Percentiles rank a stretch among this genome's conserved stretches.
Evolutionary conservation across 768 basidiomycete genomes (phyloP).

Genomic region (Rhizopogon roseolus): DNA sequence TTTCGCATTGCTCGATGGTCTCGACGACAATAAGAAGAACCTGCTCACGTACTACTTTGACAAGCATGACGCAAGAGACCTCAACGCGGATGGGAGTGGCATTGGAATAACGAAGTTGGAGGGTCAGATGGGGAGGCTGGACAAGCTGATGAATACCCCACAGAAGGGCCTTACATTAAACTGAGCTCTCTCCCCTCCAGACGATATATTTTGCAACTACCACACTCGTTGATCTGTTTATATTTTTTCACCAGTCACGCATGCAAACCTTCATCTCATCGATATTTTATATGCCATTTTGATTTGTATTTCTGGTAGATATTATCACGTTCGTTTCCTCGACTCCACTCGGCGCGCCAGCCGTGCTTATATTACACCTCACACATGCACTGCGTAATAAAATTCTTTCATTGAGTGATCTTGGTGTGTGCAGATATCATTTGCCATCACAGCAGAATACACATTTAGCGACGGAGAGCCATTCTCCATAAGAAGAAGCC

Average conservation of each 20-base stretch:
- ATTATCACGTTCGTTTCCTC: slow-evolving; percentile 7
- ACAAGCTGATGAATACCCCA: slow-evolving; percentile 75
- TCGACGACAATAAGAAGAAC: slow-evolving; percentile 90
- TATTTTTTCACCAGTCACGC: neutral
- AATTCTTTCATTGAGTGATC: neutral
- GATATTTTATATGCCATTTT: slow-evolving; percentile 1
- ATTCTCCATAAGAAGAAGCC: slow-evolving; percentile 41
- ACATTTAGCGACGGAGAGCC: slow-evolving; percentile 19
- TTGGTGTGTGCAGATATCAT: too few species aligned
- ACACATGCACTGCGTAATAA: neutral
- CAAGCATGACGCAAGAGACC: slow-evolving; percentile 72
- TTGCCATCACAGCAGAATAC: too few species aligned
- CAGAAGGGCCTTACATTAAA: slow-evolving; percentile 27
- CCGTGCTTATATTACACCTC: neutral
- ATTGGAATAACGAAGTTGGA: slow-evolving; percentile 65
- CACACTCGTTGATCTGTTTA: neutral
- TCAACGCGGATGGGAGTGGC: slow-evolving; percentile 26
- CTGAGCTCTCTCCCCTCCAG: neutral
- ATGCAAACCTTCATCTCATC: neutral
- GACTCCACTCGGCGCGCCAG: neutral
- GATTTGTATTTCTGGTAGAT: slow-evolving; percentile 1
- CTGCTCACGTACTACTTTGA: slow-evolving; percentile 85
- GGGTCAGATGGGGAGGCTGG: slow-evolving; percentile 77
- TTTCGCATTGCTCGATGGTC: slow-evolving; percentile 73
- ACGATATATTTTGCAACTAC: neutral